A percentile compares a stretch with the other conserved stretches of the same genome.
Evolutionary conservation across 2,329 filamentous ascomycete species (phyloP).

Genomic region (Xylariaceae sp.): DNA sequence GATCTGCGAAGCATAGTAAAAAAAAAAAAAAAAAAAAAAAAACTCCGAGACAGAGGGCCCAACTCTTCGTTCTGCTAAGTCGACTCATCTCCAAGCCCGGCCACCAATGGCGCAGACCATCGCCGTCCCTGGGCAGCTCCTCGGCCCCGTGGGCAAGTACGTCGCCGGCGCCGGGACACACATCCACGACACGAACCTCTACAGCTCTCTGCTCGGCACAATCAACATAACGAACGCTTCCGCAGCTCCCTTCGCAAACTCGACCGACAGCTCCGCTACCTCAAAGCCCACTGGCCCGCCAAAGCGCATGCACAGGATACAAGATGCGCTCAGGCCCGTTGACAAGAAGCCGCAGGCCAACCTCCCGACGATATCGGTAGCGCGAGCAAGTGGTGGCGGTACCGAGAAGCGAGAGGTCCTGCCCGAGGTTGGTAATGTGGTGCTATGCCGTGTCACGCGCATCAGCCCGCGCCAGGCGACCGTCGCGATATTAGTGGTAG

Average conservation of each 20-base stretch:
- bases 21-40: too few relatives aligned
- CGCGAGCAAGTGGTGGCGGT: slow-evolving; percentile 31
- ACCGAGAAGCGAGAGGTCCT: slow-evolving; percentile 62
- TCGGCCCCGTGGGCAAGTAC: slow-evolving; percentile 66
- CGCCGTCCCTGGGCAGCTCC: slow-evolving; percentile 76
- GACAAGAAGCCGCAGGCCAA: not conserved
- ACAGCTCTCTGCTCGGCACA: slow-evolving; percentile 76
- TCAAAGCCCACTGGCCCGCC: slow-evolving; percentile 37
- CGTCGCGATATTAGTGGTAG: slow-evolving; percentile 80
- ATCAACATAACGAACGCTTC: slow-evolving; percentile 47
- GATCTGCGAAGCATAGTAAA: too few relatives aligned
- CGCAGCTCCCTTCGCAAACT: not conserved
- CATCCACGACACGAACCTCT: slow-evolving; percentile 68
- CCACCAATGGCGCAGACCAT: slow-evolving; percentile 32
- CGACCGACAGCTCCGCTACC: not conserved
- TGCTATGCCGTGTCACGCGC: slow-evolving; percentile 81
- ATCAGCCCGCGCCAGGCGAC: slow-evolving; percentile 81
- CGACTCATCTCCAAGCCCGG: slow-evolving; percentile 15
- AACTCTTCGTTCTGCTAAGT: too few relatives aligned
- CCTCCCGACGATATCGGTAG: slow-evolving; percentile 49
- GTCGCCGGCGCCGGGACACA: slow-evolving; percentile 79
- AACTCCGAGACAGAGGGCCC: too few relatives aligned
- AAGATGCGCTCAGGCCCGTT: not conserved
- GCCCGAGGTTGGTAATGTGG: slow-evolving; percentile 73
- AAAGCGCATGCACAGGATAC: slow-evolving; percentile 56